Base-by-base conservation (phyloP, 495 filamentous ascomycete species). In the Tuber indicum region DNA sequence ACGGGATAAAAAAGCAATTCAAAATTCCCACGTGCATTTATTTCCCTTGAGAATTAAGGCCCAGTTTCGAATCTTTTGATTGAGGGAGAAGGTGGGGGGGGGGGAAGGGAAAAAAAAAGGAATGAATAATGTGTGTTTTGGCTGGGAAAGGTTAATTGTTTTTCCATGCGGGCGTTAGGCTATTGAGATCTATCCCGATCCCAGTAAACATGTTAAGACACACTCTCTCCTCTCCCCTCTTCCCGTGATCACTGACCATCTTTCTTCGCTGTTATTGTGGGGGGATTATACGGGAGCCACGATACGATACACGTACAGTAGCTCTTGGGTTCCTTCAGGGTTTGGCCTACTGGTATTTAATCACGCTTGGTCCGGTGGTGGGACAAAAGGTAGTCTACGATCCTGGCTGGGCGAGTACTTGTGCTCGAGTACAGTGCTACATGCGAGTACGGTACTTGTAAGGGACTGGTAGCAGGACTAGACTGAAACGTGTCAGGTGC, bases 401-500 rank as follows among this genome's bases (percentile, higher is more conserved):
- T 66, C 32, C 32, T 32, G 32, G 1, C 26, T 66, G 58, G 12
- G 16, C 26, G 26, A 36, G 58, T 1, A 17, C n/a, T n/a, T n/a
- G n/a, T n/a, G n/a, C 26, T 39, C 39, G 39, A 7, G 58, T 58
- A 14, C 58, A 16, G 14, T 46, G 16, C 14, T 46, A 46, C 26
- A 66, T 66, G 58, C 26, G 36, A 66, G 26, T 9, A 62, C 26
- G 36, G 26, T 32, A 62, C 26, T 66, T 66, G 58, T 36, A 66
- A 36, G 58, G 32, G 32, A 66, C 26, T 32, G 26, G 58, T 66
- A 66, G 26, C 26, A 36, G 58, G 58, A 66, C 58, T 17, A 6
- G 58, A 66, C 58, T 36, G 58, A 66, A 66, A 66, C 58, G 58
- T 66, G 58, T 66, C 58, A 19, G 32, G 58, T 66, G 58, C 58